Conservation (phyloP, 352 stramenopile species). For the Phytopythium ostracodes region DNA sequence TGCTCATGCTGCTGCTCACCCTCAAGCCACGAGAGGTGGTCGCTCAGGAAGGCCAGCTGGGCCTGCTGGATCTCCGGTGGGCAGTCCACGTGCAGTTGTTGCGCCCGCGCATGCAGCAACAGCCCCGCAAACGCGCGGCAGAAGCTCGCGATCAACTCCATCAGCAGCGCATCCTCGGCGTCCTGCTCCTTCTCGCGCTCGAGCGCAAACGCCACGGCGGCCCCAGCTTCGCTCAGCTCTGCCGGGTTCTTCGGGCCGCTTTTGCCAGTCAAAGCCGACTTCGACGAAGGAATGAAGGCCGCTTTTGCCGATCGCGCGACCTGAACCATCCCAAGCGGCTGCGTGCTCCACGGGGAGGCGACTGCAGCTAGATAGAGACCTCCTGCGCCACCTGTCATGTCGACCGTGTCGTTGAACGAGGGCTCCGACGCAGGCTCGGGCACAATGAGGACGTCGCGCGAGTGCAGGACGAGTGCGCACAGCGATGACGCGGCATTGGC, state of each 20-base stretch:
- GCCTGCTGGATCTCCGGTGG: slow-evolving; percentile 48
- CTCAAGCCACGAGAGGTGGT: slow-evolving; percentile 39
- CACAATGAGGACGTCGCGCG: slow-evolving; percentile 19
- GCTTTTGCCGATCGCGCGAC: slow-evolving; percentile 39
- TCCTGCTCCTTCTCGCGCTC: slow-evolving; percentile 39
- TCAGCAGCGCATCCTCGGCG: slow-evolving; percentile 44
- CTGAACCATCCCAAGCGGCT: slow-evolving; percentile 63
- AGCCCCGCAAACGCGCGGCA: slow-evolving; percentile 50
- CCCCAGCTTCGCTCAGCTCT: slow-evolving; percentile 15
- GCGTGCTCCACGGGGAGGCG: slow-evolving; percentile 37
- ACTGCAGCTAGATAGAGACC: slow-evolving; percentile 62
- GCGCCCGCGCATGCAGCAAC: slow-evolving; percentile 45
- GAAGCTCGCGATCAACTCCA: slow-evolving; percentile 56
- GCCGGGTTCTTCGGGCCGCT: slow-evolving; percentile 4
- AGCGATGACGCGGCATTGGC: slow-evolving; percentile 57
- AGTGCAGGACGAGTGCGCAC: slow-evolving; percentile 34
- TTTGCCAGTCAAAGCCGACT: background rate
- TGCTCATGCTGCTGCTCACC: slow-evolving; percentile 27
- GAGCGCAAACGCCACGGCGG: slow-evolving; percentile 21
- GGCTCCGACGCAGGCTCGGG: slow-evolving; percentile 42
- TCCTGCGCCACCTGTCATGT: slow-evolving; percentile 48
- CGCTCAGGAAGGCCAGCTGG: slow-evolving; percentile 32
- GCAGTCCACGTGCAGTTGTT: slow-evolving; percentile 47
- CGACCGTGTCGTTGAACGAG: slow-evolving; percentile 68
- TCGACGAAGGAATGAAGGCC: slow-evolving; percentile 12